Evolutionary conservation across 2,329 filamentous ascomycete genomes (phyloP), one percentile per base, ranked within the genome.

Genomic region (Coniochaeta prunicola): DNA sequence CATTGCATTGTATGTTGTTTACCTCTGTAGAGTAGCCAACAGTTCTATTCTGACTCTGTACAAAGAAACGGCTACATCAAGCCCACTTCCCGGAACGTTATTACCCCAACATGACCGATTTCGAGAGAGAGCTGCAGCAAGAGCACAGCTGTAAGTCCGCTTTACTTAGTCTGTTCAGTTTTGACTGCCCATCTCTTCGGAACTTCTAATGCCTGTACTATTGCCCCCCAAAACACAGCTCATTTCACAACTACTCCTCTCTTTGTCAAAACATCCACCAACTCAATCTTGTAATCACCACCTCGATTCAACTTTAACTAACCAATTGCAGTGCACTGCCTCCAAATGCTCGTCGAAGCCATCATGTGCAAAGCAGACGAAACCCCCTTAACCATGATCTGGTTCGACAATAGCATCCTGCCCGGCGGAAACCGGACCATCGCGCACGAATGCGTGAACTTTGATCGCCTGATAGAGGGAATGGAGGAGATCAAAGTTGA

Each of bases 21-120:
- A 8, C 12, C 40, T 7, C 61, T 63, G 24, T 64, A 62, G 24
- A 54, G 64, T 38, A 61, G 63, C 58, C 50, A 59, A 4, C 48
- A 53, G 7, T n/a, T 53, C 5, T 38, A 6, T 36, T 24, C 6
- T 31, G 6, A 34, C 1, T 19, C 6, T 38, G 2, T n/a, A n/a
- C 15, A 38, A n/a, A 65, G 64, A 66, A 64, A 65, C 63, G 64
- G 10, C 62, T 66, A 19, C 64, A 66, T 58, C 64, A 66, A 57
- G 64, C 63, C 2, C 64, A 65, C 33, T 66, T 65, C n/a, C 63
- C 63, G 3, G 63, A 66, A 6, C 36, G 59, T 24, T 66, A 66
- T 42, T 66, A 59, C 57, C 63, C 64, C 1, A 58, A 66, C 38
- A 64, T 66, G 64, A 65, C 64, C 30, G 62, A 64, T 42, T 61